Evolutionary conservation across 106 monocot species (phyloP).

Genomic region (Dendrobium catenatum): DNA sequence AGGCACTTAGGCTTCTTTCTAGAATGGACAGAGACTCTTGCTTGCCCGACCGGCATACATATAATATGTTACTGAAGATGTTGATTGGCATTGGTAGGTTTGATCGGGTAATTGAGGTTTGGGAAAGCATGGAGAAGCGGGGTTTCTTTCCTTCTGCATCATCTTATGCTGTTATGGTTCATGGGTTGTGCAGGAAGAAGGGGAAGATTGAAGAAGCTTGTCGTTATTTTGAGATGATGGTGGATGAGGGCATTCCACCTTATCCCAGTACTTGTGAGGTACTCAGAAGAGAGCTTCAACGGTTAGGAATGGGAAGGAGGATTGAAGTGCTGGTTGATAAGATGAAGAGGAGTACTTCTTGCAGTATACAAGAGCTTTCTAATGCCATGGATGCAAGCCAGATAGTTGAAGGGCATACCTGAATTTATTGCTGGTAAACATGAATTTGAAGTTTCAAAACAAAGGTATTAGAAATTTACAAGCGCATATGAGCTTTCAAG

Average conservation of each 20-base stretch:
- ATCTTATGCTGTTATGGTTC: constrained; percentile 83
- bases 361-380: constrained; percentile 58
- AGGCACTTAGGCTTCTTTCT: constrained; percentile 42
- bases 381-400: constrained; percentile 38
- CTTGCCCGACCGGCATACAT: constrained; percentile 64
- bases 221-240: constrained; percentile 74
- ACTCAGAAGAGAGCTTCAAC: constrained; percentile 45
- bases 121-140: constrained; percentile 70
- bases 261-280: constrained; percentile 75
- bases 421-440: no score
- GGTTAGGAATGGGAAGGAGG: constrained; percentile 32
- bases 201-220: constrained; percentile 53
- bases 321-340: constrained; percentile 35
- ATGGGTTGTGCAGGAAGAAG: constrained; percentile 78
- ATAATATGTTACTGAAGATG: constrained; percentile 95
- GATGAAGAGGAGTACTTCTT: constrained; percentile 74
- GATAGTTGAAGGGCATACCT: not conserved
- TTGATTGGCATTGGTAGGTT: constrained; percentile 64
- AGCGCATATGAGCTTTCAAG: no score
- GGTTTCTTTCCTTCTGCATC: constrained; percentile 58
- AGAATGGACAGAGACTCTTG: constrained; percentile 65
- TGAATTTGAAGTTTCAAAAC: no score
- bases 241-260: constrained; percentile 87
- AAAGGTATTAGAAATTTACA: no score
- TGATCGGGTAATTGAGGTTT: constrained; percentile 61